Percentiles rank a stretch among this genome's conserved stretches.
Conservation (phyloP, 2,329 filamentous ascomycete species). For the Xylariaceae sp. region DNA sequence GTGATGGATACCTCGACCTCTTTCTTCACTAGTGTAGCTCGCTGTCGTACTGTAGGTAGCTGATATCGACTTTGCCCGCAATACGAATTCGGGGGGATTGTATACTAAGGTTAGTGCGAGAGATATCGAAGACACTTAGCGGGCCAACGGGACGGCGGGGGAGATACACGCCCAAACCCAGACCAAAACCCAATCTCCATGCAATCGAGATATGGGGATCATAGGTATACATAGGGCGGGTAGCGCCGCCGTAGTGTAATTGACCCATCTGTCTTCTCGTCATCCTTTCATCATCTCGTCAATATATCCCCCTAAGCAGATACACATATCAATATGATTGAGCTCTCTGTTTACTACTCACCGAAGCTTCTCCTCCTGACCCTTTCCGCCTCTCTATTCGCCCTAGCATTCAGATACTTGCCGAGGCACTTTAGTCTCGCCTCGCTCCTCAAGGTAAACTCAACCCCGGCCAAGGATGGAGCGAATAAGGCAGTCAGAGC, state of each 20-base stretch:
- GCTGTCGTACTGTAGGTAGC: not conserved
- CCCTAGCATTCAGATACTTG: conserved; percentile 11
- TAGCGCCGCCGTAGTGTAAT: not conserved
- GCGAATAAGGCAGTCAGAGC: conserved; percentile 11
- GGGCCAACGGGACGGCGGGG: too few species aligned
- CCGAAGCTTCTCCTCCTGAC: conserved; percentile 14
- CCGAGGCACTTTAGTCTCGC: conserved; percentile 6
- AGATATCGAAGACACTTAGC: not conserved
- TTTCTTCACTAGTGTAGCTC: not conserved
- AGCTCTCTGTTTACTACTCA: conserved; percentile 16
- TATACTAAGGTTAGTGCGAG: too few species aligned
- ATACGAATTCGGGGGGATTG: not conserved
- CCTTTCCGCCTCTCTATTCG: conserved; percentile 15
- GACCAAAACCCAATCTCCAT: not conserved
- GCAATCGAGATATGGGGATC: not conserved
- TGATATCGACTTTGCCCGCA: not conserved
- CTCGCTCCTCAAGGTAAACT: conserved; percentile 5
- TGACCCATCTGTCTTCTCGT: not conserved
- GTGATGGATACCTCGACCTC: conserved; percentile 12
- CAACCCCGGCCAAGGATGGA: conserved; percentile 3
- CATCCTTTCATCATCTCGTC: not conserved
- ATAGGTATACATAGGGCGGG: conserved; percentile 8
- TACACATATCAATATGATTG: conserved; percentile 10
- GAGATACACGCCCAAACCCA: too few species aligned
- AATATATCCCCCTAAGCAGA: not conserved